Base-by-base conservation (phyloP, 352 stramenopile species). In the Peronospora belbahrii region DNA sequence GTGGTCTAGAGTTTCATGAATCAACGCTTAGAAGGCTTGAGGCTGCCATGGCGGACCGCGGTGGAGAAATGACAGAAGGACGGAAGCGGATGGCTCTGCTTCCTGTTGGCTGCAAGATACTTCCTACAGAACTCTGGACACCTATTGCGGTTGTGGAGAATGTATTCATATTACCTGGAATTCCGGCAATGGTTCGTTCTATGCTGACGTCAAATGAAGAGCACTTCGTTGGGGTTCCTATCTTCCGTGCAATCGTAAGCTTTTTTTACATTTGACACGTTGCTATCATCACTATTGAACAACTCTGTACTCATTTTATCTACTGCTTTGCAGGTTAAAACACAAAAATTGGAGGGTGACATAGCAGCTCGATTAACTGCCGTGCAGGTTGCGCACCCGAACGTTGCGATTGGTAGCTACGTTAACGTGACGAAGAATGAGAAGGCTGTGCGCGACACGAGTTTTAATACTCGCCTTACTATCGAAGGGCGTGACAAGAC, bases 121-220 rank as follows among this genome's bases (percentile, higher is more conserved):
- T 88, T 9, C 51, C 45, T 13, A 85, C 74, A 0, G 62, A 63
- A 11, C 72, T 62, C 36, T 90, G 81, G 82, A 79, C 85, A 9
- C 82, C 82, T 0, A 76, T 94, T 18, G 79, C 78, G 6, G 62
- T 83, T 6, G 60, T 91, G 15, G 48, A 88, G 39, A 94, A 94
- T 45, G 77, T 94, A 17, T 91, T 91, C 54, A 74, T 94, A 28
- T 60, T 94, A 4, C 82, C 82, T 1, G 82, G 82, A 3, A 91
- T 94, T 31, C 82, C 82, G 32, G 77, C 67, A 6, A 79, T 90
- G 62, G 72, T 94, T 42, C 67, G 76, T 30, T 72, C 83, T 23
- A 94, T 94, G 79, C 74, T 94, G 42, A 76, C 74, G 15, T 66
- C 60, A 22, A 88, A 88, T 39, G 74, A 88, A 54, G 65, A 81